Evolutionary conservation across 768 basidiomycete species (phyloP), one percentile per base, ranked within the genome.

Genomic region (Vishniacozyma victoriae): DNA sequence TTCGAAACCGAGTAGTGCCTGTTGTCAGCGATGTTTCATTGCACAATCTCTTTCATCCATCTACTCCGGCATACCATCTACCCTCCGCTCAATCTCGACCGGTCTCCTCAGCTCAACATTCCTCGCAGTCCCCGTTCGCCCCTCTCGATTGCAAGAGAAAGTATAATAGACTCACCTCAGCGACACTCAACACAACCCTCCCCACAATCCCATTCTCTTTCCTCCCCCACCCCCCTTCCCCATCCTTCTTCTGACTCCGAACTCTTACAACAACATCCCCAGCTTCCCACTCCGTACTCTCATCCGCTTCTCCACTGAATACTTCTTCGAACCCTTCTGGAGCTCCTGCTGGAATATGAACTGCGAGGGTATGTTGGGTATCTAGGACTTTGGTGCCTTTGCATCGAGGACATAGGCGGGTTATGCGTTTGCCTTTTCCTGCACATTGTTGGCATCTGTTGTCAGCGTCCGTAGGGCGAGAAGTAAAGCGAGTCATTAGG

Each of bases 1-100:
- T 65, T 89, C 80, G 74, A 99, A 96, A n/a, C 95, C 95, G 20
- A 99, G 77, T n/a, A 99, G 74, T 13, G 93, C 92, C 92, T 97
- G 54, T 15, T 38, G 29, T 33, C 9, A 9, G 9, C 9, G 29
- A 33, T 33, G 9, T 33, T n/a, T 9, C 9, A 33, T n/a, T n/a
- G n/a, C 29, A 33, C 29, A 33, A n/a, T n/a, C n/a, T n/a, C n/a
- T n/a, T n/a, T n/a, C n/a, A n/a, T n/a, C n/a, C n/a, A n/a, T n/a
- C n/a, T n/a, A n/a, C n/a, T n/a, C n/a, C n/a, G n/a, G n/a, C n/a
- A n/a, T n/a, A n/a, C n/a, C n/a, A n/a, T n/a, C n/a, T n/a, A n/a
- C n/a, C n/a, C n/a, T n/a, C n/a, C n/a, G n/a, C n/a, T n/a, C 24
- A 20, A 35, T 16, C 35, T 6, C 16, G 19, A 19, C 37, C 37